These are phyloP conservation scores for Elsinoe batatas DNA, from an alignment of 2,329 filamentous ascomycete genomes.

Conservation along the genomic window DNA sequence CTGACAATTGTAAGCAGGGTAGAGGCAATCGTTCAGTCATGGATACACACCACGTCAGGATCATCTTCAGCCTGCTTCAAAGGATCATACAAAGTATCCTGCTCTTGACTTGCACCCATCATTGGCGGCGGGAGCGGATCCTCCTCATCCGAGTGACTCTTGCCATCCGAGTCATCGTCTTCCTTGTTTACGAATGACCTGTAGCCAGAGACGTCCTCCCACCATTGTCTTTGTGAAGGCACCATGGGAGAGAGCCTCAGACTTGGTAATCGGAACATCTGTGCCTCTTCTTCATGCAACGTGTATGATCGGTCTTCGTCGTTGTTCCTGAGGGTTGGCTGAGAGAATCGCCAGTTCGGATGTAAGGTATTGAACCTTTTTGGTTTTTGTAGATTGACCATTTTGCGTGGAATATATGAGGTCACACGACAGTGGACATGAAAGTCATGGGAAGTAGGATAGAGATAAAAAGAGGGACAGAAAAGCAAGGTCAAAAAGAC, in stretches of 20 bases:
- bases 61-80: conserved; percentile 7
- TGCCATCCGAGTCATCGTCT: not conserved
- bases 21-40: not conserved
- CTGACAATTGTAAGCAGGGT: conserved; percentile 13
- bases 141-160: not conserved
- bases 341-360: conserved; percentile 6
- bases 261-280: not conserved
- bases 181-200: conserved; percentile 4
- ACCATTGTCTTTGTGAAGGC: conserved; percentile 1
- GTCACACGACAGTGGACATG: not conserved
- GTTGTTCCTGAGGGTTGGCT: not conserved
- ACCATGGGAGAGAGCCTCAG: conserved; percentile 7
- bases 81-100: conserved; percentile 3
- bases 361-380: conserved; percentile 9
- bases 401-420: not conserved
- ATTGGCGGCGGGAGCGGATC: conserved; percentile 1
- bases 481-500: not conserved
- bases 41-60: conserved; percentile 9
- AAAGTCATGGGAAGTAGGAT: not conserved
- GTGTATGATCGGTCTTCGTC: conserved; percentile 7
- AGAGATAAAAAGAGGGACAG: not conserved
- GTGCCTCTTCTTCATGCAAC: conserved; percentile 3
- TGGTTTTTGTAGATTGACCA: conserved; percentile 3
- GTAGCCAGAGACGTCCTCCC: conserved; percentile 4
- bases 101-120: not conserved